Conservation (phyloP, 1,284 basidiomycete genomes). For the Cryptococcus sp. region DNA sequence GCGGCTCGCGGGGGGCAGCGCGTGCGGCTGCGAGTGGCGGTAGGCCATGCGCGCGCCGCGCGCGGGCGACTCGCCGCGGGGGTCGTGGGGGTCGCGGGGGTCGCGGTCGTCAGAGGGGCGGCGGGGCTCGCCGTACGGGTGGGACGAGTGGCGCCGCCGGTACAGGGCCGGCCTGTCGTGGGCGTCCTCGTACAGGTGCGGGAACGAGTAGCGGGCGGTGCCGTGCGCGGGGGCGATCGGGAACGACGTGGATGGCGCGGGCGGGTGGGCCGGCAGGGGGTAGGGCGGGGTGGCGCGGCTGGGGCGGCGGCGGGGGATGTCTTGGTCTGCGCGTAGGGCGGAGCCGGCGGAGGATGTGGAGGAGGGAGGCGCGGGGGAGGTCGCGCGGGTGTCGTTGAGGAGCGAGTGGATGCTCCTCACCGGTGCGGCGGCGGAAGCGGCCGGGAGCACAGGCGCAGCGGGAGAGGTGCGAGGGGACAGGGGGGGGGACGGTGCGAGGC, state of each 20-base stretch:
- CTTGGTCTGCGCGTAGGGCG: neutral
- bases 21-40: neutral
- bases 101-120: neutral
- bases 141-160: constrained; percentile 25
- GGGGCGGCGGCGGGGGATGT: neutral
- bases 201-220: neutral
- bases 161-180: constrained; percentile 19
- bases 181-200: no score
- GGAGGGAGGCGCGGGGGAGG: constrained; percentile 9
- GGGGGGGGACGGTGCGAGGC: neutral
- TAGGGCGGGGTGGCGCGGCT: neutral
- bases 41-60: neutral
- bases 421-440: constrained; percentile 1
- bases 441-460: neutral
- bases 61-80: neutral
- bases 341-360: constrained; percentile 2
- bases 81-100: neutral
- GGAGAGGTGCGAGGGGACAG: neutral
- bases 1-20: neutral
- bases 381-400: constrained; percentile 16
- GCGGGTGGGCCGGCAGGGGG: neutral
- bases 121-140: constrained; percentile 24
- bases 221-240: constrained; percentile 2
- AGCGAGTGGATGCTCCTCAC: constrained; percentile 23
- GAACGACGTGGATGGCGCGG: constrained; percentile 10